Conservation (phyloP, 208 protist genomes). For the Jaenimonas drosophilae region DNA sequence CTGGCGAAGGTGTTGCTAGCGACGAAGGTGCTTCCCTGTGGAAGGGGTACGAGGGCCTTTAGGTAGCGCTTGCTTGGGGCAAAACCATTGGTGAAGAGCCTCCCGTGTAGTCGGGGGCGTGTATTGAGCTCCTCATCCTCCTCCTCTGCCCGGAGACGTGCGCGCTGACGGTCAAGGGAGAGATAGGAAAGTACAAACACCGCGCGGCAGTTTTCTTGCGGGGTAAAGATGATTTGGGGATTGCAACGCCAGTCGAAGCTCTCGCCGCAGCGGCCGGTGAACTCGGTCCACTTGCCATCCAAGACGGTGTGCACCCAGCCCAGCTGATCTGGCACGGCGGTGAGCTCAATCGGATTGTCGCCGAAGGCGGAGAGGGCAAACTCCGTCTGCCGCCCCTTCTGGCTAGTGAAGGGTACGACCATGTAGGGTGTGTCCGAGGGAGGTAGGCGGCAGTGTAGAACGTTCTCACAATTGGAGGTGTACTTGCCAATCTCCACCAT, state of each 20-base stretch:
- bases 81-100: constrained; percentile 75
- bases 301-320: constrained; percentile 80
- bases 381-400: constrained; percentile 63
- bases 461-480: constrained; percentile 89
- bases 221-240: constrained; percentile 56
- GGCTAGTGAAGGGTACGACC: constrained; percentile 84
- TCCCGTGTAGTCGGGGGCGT: constrained; percentile 70
- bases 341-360: constrained; percentile 72
- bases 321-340: constrained; percentile 72
- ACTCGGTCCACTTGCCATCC: constrained; percentile 75
- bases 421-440: constrained; percentile 73
- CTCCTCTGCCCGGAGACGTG: constrained; percentile 35
- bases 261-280: constrained; percentile 70
- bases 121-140: constrained; percentile 60
- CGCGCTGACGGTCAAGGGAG: constrained; percentile 58
- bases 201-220: constrained; percentile 58
- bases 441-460: constrained; percentile 74
- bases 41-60: constrained; percentile 76
- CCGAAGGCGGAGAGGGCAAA: constrained; percentile 83
- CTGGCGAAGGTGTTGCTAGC: constrained; percentile 81
- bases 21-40: constrained; percentile 77
- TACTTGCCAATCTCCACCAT: constrained; percentile 84
- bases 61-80: constrained; percentile 76
- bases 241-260: constrained; percentile 88
- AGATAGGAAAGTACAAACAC: constrained; percentile 85